Evolutionary conservation across 2,329 filamentous ascomycete species (phyloP).

Genomic region (Fusarium transvaalense): DNA sequence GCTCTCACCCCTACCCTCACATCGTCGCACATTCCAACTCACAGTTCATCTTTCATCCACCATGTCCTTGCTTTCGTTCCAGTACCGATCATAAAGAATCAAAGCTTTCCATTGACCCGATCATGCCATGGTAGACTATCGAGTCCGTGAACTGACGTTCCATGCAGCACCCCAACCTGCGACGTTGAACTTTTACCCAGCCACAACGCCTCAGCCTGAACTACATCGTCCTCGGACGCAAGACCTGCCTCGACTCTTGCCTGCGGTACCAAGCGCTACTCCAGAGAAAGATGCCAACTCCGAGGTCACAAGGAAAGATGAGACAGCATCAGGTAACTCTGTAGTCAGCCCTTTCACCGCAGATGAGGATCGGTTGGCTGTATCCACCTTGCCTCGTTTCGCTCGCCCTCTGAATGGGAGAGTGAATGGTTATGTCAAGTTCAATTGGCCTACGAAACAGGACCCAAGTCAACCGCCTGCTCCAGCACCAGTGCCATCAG

Average conservation of each 20-base stretch:
- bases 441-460: slow-evolving; percentile 51
- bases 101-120: slow-evolving; percentile 33
- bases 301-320: slow-evolving; percentile 23
- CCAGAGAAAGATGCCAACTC: slow-evolving; percentile 15
- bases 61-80: slow-evolving; percentile 31
- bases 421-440: slow-evolving; percentile 57
- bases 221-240: slow-evolving; percentile 18
- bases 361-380: slow-evolving; percentile 48
- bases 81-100: slow-evolving; percentile 27
- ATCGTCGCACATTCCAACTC: slow-evolving; percentile 29
- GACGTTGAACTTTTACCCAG: slow-evolving; percentile 34
- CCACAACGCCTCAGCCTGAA: slow-evolving; percentile 25
- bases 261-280: slow-evolving; percentile 19
- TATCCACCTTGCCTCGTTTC: slow-evolving; percentile 44
- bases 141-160: slow-evolving; percentile 48
- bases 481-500: slow-evolving; percentile 13
- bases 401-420: slow-evolving; percentile 51
- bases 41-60: slow-evolving; percentile 33
- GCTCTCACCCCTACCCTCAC: slow-evolving; percentile 39
- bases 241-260: slow-evolving; percentile 35
- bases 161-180: slow-evolving; percentile 44
- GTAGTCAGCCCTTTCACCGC: slow-evolving; percentile 53
- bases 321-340: slow-evolving; percentile 8
- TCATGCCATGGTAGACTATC: slow-evolving; percentile 47
- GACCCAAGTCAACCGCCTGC: slow-evolving; percentile 29